Evolutionary conservation across 176 grass and related monocot species (phyloP), one percentile per base, ranked within the genome.

Genomic region (Lolium multiflorum): DNA sequence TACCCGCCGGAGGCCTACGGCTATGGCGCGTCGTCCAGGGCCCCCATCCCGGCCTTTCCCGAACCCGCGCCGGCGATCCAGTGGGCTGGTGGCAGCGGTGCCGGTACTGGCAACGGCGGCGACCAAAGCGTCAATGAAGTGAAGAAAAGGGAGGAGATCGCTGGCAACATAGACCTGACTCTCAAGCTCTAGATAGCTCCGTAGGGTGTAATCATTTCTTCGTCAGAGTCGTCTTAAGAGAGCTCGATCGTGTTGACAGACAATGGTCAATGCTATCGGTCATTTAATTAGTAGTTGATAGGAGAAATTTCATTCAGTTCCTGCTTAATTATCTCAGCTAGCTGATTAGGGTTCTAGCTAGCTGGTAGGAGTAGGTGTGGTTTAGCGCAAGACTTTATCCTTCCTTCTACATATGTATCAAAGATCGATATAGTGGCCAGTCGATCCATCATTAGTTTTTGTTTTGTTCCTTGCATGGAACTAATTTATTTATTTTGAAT

Each of bases 131-230:
- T 79, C 18, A 21, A 26, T 15, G 74, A 87, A 78, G 65, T 1
- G 55, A 55, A 56, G 80, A 47, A 51, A 48, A 46, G 72, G 6
- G 54, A 74, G 47, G 88, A 83, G 57, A 58, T n/a, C 9, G 18
- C 76, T 50, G 63, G 47, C 66, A 78, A 65, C 1, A 57, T 90
- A 66, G 89, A 90, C 89, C 57, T 90, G 25, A 83, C 85, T 44
- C 84, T 90, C 22, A 90, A 26, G 80, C 89, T 90, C 24, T 90
- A 90, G 65, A 9, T 83, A 74, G 63, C 3, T 73, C 28, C 6
- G 10, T 81, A 70, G 70, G 83, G 18, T 81, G 6, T 16, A 25
- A 50, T 77, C 81, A 61, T 62, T 62, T 31, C 28, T 52, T 39
- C 37, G 3, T n/a, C 38, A 20, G 68, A 74, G 25, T 35, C 56